Conservation (phyloP, 2,329 filamentous ascomycete genomes). For the Sporothrix inflata region DNA sequence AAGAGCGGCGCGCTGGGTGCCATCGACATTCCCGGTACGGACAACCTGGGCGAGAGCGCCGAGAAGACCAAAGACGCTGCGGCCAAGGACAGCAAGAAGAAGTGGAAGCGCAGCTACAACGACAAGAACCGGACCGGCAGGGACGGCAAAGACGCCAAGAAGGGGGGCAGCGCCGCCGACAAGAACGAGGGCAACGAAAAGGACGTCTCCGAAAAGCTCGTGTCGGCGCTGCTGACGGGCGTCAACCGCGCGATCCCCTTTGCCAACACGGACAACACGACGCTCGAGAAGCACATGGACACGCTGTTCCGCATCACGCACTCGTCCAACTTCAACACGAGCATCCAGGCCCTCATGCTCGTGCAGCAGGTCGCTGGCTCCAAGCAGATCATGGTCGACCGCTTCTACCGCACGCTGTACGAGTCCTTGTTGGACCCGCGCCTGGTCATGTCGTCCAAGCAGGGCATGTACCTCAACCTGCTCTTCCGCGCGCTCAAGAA, state of each 20-base stretch:
- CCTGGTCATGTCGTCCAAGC: constrained; percentile 87
- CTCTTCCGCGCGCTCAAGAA: constrained; percentile 85
- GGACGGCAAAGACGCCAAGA: constrained; percentile 42
- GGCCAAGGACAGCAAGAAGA: constrained; percentile 36
- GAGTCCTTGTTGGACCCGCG: constrained; percentile 92
- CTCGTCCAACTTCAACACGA: constrained; percentile 98
- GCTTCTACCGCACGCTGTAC: constrained; percentile 94
- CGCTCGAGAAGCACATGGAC: constrained; percentile 86
- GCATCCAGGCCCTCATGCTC: constrained; percentile 90
- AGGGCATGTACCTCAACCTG: constrained; percentile 91
- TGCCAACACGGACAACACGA: constrained; percentile 75
- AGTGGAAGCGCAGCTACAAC: constrained; percentile 27
- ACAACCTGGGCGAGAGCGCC: constrained; percentile 43
- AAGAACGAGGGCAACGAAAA: constrained; percentile 52
- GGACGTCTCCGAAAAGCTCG: constrained; percentile 85
- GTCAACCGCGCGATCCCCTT: constrained; percentile 97
- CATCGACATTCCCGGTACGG: constrained; percentile 46
- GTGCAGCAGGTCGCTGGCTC: constrained; percentile 88
- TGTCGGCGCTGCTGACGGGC: constrained; percentile 87
- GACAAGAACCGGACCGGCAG: constrained; percentile 35
- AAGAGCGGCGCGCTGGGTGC: constrained; percentile 59
- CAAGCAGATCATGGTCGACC: constrained; percentile 80
- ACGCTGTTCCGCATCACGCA: constrained; percentile 96
- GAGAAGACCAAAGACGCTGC: constrained; percentile 36
- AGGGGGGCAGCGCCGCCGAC: constrained; percentile 26